These are phyloP conservation scores for Silene noctiflora DNA, from an alignment of 179 eudicot genomes.

Conservation along the genomic window DNA sequence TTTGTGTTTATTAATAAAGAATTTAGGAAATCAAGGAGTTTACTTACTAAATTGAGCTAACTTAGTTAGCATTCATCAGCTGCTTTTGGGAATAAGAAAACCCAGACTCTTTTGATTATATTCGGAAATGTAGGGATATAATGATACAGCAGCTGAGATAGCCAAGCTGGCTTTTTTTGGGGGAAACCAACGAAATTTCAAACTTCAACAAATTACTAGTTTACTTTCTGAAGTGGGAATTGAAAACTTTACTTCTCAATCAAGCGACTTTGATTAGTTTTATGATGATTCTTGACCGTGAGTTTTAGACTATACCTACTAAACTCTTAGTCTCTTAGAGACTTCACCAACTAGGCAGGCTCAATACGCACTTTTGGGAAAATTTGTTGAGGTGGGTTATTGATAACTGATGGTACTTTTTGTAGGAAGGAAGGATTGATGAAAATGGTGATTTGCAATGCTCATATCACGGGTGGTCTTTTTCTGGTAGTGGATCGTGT, in stretches of 20 bases:
- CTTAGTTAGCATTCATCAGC: neutral
- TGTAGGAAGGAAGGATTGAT: conserved; percentile 93
- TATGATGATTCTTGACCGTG: neutral
- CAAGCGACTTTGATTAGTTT: too few relatives aligned
- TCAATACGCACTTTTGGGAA: neutral
- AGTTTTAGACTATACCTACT: neutral
- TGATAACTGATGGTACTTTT: neutral
- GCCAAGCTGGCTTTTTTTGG: too few relatives aligned
- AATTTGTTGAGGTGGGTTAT: neutral
- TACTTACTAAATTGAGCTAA: neutral
- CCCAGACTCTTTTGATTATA: too few relatives aligned
- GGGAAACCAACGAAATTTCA: too few relatives aligned
- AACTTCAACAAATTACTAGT: too few relatives aligned
- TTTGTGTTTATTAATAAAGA: too few relatives aligned
- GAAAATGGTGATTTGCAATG: conserved; percentile 95
- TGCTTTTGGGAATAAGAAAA: too few relatives aligned
- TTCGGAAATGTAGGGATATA: too few relatives aligned
- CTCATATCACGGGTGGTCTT: conserved; percentile 99
- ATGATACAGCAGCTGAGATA: too few relatives aligned
- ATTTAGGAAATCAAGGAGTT: too few relatives aligned
- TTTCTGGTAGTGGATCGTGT: conserved; percentile 81
- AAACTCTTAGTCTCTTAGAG: neutral
- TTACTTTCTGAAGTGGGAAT: too few relatives aligned
- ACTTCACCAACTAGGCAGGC: neutral
- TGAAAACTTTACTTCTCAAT: too few relatives aligned